Evolutionary conservation across 1,284 basidiomycete genomes (phyloP), one percentile per base, ranked within the genome.

Genomic region (Cryptococcus deneoformans): DNA sequence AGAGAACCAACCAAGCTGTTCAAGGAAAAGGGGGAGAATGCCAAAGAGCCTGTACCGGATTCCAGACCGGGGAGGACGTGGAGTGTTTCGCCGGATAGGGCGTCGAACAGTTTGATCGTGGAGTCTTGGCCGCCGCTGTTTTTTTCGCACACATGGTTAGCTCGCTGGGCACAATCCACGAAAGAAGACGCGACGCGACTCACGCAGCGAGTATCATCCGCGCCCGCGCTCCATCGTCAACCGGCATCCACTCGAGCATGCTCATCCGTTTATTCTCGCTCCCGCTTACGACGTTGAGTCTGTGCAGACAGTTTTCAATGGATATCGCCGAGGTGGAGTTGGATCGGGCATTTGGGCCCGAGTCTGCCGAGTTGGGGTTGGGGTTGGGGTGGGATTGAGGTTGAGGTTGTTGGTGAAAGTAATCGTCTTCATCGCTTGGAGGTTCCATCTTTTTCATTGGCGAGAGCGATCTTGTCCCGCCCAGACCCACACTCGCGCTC

Each of bases 191-290:
- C 34, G 12, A 72, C 74, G 69, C 20, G 20, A 20, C 20, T 20
- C 52, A 76, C 72, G 75, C 73, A 40, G 75, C 75, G 12, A 77
- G 52, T 14, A 74, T 59, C 72, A 72, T 20, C 20, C 20, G 20
- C 20, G 20, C 20, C 20, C 20, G 20, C 20, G 20, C 20, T 20
- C 20, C 20, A 20, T 68, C 68, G 0, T 64, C 58, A 11, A 46
- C 53, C 4, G 70, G 68, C 52, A 66, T 65, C 75, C 75, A 77
- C 46, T 70, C 71, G 9, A 77, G 35, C 11, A 62, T 65, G 45
- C 66, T 68, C 72, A 77, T 71, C 37, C 75, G 50, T 53, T 68
- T 74, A 55, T 75, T 75, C 40, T 75, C 74, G 9, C 62, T 68
- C 6, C 53, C 58, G 39, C 56, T 60, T 10, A 75, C 73, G 2